phyloP scores from a whole-genome alignment of 139 green algal species.

The Choricystis sp. region DNA sequence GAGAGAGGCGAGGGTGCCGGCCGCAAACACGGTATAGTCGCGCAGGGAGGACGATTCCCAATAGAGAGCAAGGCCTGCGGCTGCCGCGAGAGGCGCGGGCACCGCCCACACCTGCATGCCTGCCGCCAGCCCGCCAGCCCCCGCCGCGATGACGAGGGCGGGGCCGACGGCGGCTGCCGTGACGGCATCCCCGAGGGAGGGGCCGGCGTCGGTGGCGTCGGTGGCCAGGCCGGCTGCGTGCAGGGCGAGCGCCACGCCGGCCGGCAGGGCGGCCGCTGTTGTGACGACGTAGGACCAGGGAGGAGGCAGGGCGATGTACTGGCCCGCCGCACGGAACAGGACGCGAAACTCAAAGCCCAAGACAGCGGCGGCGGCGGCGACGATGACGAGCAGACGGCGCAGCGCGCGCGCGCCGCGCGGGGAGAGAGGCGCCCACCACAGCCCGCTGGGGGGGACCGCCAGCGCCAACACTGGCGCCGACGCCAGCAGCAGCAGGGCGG shows the following conservation, averaged over 20 bases:
- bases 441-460: slow-evolving; percentile 18
- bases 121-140: slow-evolving; percentile 34
- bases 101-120: slow-evolving; percentile 62
- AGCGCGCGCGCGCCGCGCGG: slow-evolving; percentile 3
- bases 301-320: slow-evolving; percentile 75
- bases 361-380: slow-evolving; percentile 22
- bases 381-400: slow-evolving; percentile 15
- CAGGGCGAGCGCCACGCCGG: slow-evolving; percentile 31
- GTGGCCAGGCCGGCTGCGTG: slow-evolving; percentile 26
- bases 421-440: slow-evolving; percentile 58
- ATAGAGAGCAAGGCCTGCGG: slow-evolving; percentile 67
- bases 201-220: slow-evolving; percentile 8
- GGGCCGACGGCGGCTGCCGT: slow-evolving; percentile 7
- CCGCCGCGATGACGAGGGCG: slow-evolving; percentile 21
- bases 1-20: slow-evolving; percentile 21
- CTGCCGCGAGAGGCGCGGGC: slow-evolving; percentile 59
- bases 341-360: slow-evolving; percentile 73
- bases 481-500: slow-evolving; percentile 52
- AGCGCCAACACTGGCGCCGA: slow-evolving; percentile 24
- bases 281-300: slow-evolving; percentile 79
- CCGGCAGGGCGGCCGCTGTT: slow-evolving; percentile 54
- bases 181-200: not conserved
- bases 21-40: slow-evolving; percentile 68
- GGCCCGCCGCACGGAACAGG: slow-evolving; percentile 70
- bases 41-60: slow-evolving; percentile 45